Base-by-base conservation (phyloP, 768 basidiomycete genomes). In the Polyporus arcularius region DNA sequence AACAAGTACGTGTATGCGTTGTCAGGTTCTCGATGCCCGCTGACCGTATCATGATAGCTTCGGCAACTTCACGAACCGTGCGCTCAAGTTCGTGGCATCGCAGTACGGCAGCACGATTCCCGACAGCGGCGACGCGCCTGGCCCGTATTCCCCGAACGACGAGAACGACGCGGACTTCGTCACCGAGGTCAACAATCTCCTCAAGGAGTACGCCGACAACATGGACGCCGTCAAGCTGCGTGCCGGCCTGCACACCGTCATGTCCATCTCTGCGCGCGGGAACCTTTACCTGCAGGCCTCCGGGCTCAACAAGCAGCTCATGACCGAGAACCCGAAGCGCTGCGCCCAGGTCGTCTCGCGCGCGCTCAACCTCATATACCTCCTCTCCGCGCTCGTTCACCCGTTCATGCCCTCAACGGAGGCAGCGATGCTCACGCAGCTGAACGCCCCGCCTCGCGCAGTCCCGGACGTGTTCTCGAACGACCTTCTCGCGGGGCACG, bases 401-500 rank as follows among this genome's bases (percentile, higher is more conserved):
- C 96, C 97, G 0, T 99, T 94, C 86, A 98, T 99, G 95, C 97
- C 97, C 42, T 82, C 87, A 12, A 96, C 92, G 0, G 87, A 90
- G 39, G 85, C 84, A 28, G 80, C 86, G 3, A 95, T 99, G 65
- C 80, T 96, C 55, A 69, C 73, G 18, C 97, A 99, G 70, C 83
- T 98, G 64, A 93, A 97, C 70, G 95, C 94, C 0, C 94, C 94
- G 1, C 82, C 89, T 4, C 87, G 96, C 35, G 78, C 82, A 9
- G 87, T 96, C 3, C 92, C 96, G 1, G 81, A 82, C 57, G 79
- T 79, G 9, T 78, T 97, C 65, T 78, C 82, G 5, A 86, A 85
- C 65, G 97, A 98, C 71, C 87, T 99, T 62, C 82, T 98, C 45
- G 83, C 85, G 0, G 94, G 94, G 0, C 96, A 99, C 75, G 79